Evolutionary conservation across 2,329 filamentous ascomycete species (phyloP).

Genomic region (Fusarium floridanum): DNA sequence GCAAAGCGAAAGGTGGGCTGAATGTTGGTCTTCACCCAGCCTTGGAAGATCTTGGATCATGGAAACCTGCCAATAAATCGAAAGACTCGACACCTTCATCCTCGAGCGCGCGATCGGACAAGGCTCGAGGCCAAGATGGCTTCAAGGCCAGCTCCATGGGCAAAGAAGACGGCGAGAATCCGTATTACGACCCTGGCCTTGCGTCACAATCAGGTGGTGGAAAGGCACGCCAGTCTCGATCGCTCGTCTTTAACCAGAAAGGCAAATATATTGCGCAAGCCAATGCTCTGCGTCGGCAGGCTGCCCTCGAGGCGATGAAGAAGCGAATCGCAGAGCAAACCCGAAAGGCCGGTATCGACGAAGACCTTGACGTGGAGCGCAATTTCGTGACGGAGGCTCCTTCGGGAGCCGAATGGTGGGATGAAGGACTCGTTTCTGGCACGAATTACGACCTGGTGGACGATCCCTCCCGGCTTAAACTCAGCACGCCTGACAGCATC

Average conservation of each 20-base stretch:
- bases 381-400: slow-evolving; percentile 87
- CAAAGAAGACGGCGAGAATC: slow-evolving; percentile 65
- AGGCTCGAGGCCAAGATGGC: slow-evolving; percentile 28
- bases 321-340: slow-evolving; percentile 89
- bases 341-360: slow-evolving; percentile 92
- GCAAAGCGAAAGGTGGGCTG: slow-evolving; percentile 74
- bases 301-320: slow-evolving; percentile 93
- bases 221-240: slow-evolving; percentile 77
- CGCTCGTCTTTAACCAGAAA: slow-evolving; percentile 91
- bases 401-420: slow-evolving; percentile 97
- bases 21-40: slow-evolving; percentile 84
- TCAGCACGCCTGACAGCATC: slow-evolving; percentile 84
- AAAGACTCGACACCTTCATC: slow-evolving; percentile 42
- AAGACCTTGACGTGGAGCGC: slow-evolving; percentile 89
- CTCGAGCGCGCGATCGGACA: slow-evolving; percentile 31
- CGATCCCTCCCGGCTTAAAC: slow-evolving; percentile 75
- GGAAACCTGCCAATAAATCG: slow-evolving; percentile 59
- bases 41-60: slow-evolving; percentile 69
- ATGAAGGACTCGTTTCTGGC: slow-evolving; percentile 85
- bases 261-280: slow-evolving; percentile 98
- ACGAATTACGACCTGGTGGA: slow-evolving; percentile 80
- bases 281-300: slow-evolving; percentile 88
- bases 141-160: slow-evolving; percentile 36
- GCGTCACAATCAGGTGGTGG: slow-evolving; percentile 68
- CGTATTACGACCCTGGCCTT: slow-evolving; percentile 82